Evolutionary conservation across 2,329 filamentous ascomycete genomes (phyloP), one percentile per base, ranked within the genome.

Genomic region (Alternaria rosae): DNA sequence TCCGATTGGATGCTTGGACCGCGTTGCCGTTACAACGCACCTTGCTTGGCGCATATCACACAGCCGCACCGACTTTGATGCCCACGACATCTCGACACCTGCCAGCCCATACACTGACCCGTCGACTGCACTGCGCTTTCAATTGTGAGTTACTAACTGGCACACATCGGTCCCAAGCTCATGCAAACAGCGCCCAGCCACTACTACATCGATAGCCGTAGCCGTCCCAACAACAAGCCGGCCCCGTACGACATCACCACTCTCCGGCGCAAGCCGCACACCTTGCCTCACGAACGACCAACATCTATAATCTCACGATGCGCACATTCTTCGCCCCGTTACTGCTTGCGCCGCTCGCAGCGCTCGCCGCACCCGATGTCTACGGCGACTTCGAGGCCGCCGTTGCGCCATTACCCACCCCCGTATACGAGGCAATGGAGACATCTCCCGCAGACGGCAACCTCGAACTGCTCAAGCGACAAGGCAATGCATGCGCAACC

Each of bases 401-500:
- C 38, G 64, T 76, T 52, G 65, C 67, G 45, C 65, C 62, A 54
- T 57, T 71, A 17, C 60, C 38, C 17, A 26, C 69, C 15, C 60
- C 73, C 17, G 61, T 65, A 48, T 66, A 67, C 68, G 74, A 77
- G 63, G 62, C 67, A 30, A 59, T 57, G 47, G 69, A 70, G 12
- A 74, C 71, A 5, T 47, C 71, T 21, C 60, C 65, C 42, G 66
- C 70, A 42, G 70, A 71, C 48, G 61, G 48, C 51, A 52, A 48
- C 28, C 57, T 69, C 32, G 71, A 76, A 54, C 71, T 79, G 11
- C 61, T 77, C 48, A 75, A 74, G 66, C 75, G 81, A 56, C 78
- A 82, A 56, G 70, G 63, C 61, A 77, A 76, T 56, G 73, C 68
- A 57, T 89, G 88, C 74, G 85, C 85, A 7, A 77, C 72, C 20